Conservation (phyloP, 2,329 filamentous ascomycete species). For the Botrytis medusae region DNA sequence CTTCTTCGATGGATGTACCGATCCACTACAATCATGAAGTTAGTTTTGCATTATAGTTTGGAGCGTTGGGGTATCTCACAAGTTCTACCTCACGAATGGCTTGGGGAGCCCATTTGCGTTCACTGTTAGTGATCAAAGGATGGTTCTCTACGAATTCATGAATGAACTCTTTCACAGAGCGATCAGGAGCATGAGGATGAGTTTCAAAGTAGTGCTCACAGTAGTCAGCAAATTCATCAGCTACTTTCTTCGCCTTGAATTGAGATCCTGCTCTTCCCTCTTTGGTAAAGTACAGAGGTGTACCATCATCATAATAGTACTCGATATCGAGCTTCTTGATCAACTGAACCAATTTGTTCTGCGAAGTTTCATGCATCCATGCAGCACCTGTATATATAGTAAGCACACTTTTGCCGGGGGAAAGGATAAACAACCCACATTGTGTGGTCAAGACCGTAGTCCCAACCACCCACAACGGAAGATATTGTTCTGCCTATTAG, state of each 20-base stretch:
- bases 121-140: conserved; percentile 44
- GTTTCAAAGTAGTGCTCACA: conserved; percentile 45
- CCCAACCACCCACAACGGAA: conserved; percentile 38
- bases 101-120: conserved; percentile 47
- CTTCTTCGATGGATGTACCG: conserved; percentile 44
- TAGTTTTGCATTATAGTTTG: not conserved
- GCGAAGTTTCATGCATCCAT: conserved; percentile 48
- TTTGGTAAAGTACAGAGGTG: conserved; percentile 45
- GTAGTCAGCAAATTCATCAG: conserved; percentile 47
- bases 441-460: conserved; percentile 35
- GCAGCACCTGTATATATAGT: conserved; percentile 42
- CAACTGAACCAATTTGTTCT: conserved; percentile 46
- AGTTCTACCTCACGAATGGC: conserved; percentile 46
- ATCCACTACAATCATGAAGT: conserved; percentile 39
- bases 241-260: conserved; percentile 49
- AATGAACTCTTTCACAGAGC: conserved; percentile 43
- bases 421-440: conserved; percentile 38
- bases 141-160: conserved; percentile 44
- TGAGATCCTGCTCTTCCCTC: conserved; percentile 46
- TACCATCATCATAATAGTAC: conserved; percentile 48
- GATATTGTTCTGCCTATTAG: conserved; percentile 33
- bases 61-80: conserved; percentile 2
- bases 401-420: conserved; percentile 32
- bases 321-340: conserved; percentile 45
- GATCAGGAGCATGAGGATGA: conserved; percentile 45